Base-by-base conservation (phyloP, 768 basidiomycete genomes). In the Lentinula edodes region DNA sequence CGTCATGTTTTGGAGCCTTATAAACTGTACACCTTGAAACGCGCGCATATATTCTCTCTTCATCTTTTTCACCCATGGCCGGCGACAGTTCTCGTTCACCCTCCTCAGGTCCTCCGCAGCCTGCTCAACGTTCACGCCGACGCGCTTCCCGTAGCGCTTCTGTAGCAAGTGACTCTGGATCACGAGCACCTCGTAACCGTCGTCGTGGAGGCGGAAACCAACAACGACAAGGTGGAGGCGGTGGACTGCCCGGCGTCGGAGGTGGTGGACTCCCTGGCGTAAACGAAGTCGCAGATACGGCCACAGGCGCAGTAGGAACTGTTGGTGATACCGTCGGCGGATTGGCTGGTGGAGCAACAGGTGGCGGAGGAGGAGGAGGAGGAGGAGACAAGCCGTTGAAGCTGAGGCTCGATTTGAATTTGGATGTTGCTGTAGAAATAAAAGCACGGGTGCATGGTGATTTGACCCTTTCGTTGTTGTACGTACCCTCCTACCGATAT, bases 391-490 rank as follows among this genome's bases (percentile, higher is more conserved):
- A 54, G 23, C 50, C 48, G 35, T 36, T 60, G 36, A 64, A 62
- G 45, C 42, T 64, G 48, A 58, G 64, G 18, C 52, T 66, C 10
- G 65, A 66, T 46, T 39, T 66, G 13, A 66, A 66, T 36, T 23
- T 64, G 41, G 65, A 64, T 18, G 65, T 61, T 28, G 63, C 63
- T 28, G 61, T 66, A 9, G 57, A 58, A 38, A 38, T 66, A 13
- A 62, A 66, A 45, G 65, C 65, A 16, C 45, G 60, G 18, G 63
- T 66, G 8, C 65, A 66, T 36, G 63, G 63, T 1, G 64, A 65
- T 45, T 32, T 65, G 35, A 64, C 64, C 12, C 61, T 64, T 35
- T 62, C 61, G 50, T 51, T 64, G n/a, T 53, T 64, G 64, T 64
- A 43, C 59, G 64, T 64, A 54, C n/a, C 6, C n/a, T 23, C 8